Conservation (phyloP, 2,329 filamentous ascomycete genomes). For the Penicillium sp. region DNA sequence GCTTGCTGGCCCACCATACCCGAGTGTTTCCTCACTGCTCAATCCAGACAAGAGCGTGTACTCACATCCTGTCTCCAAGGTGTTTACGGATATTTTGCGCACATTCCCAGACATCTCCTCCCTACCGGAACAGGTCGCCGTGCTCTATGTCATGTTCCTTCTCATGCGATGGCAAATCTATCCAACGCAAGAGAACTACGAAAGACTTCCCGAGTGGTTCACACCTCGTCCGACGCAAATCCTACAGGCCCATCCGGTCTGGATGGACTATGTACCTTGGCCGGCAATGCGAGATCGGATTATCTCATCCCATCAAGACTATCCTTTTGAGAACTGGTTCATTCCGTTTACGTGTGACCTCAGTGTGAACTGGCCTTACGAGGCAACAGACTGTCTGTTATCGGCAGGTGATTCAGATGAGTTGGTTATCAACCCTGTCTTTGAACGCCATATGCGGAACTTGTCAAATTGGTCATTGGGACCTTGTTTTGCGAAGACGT, state of each 20-base stretch:
- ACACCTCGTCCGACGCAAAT: constrained; percentile 68
- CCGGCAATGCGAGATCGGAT: constrained; percentile 72
- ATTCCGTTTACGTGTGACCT: constrained; percentile 77
- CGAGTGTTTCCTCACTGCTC: constrained; percentile 75
- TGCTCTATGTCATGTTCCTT: constrained; percentile 84
- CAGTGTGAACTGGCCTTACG: constrained; percentile 82
- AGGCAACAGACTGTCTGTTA: constrained; percentile 69
- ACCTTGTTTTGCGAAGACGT: constrained; percentile 64
- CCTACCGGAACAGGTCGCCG: constrained; percentile 80
- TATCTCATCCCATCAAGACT: constrained; percentile 55
- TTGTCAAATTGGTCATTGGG: constrained; percentile 82
- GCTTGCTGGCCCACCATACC: constrained; percentile 75
- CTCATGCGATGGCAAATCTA: constrained; percentile 83
- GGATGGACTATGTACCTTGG: constrained; percentile 82
- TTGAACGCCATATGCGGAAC: constrained; percentile 75
- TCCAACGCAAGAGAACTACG: constrained; percentile 76
- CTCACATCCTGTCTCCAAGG: constrained; percentile 76
- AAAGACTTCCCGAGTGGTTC: constrained; percentile 73
- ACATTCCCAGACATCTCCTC: constrained; percentile 78
- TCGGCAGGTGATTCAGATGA: constrained; percentile 57
- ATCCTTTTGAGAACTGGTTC: constrained; percentile 78
- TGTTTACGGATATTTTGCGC: constrained; percentile 80
- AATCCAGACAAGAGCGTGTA: constrained; percentile 65
- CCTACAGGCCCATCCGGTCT: constrained; percentile 69
- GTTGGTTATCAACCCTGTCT: constrained; percentile 80